Percentiles rank a stretch among this genome's conserved stretches.
phyloP scores from a whole-genome alignment of 176 grass and related monocot genomes.

The Cenchrus fungigraminus region DNA sequence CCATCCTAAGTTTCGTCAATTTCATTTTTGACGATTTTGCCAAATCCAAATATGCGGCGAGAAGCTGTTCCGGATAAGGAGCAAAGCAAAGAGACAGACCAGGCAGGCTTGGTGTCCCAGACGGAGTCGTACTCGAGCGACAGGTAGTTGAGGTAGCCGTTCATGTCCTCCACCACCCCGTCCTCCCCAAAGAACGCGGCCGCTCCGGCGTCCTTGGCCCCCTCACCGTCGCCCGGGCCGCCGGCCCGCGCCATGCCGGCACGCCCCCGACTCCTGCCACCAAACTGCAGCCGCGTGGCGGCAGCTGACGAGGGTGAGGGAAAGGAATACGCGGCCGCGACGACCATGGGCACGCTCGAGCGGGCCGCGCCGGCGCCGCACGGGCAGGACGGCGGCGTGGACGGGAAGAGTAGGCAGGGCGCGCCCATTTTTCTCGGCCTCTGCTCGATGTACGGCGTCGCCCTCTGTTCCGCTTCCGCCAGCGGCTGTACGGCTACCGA shows the following conservation, averaged over 20 bases:
- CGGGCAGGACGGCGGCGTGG: constrained; percentile 34
- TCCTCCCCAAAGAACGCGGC: constrained; percentile 76
- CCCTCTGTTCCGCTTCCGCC: neutral
- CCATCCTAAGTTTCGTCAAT: neutral
- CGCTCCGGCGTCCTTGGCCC: constrained; percentile 26
- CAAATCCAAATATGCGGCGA: neutral
- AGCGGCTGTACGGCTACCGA: constrained; percentile 7
- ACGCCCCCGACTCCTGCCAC: neutral
- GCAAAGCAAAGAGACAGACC: constrained; percentile 47
- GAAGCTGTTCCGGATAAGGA: neutral
- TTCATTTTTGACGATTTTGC: neutral
- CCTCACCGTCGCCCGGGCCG: constrained; percentile 22
- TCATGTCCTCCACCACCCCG: constrained; percentile 87
- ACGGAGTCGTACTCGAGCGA: constrained; percentile 97
- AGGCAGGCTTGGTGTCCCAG: constrained; percentile 94
- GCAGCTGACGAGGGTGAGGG: constrained; percentile 5
- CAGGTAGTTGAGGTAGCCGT: constrained; percentile 90
- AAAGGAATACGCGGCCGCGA: neutral
- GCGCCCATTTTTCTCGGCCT: constrained; percentile 53
- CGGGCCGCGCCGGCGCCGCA: neutral
- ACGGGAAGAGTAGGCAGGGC: constrained; percentile 42
- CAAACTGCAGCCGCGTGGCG: neutral
- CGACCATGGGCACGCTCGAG: constrained; percentile 6
- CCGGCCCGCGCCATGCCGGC: constrained; percentile 9
- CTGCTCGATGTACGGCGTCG: neutral